Percentiles rank a stretch among this genome's conserved stretches.
These are phyloP conservation scores for Leptodontidium sp. DNA, from an alignment of 2,329 filamentous ascomycete species.

Conservation along the genomic window DNA sequence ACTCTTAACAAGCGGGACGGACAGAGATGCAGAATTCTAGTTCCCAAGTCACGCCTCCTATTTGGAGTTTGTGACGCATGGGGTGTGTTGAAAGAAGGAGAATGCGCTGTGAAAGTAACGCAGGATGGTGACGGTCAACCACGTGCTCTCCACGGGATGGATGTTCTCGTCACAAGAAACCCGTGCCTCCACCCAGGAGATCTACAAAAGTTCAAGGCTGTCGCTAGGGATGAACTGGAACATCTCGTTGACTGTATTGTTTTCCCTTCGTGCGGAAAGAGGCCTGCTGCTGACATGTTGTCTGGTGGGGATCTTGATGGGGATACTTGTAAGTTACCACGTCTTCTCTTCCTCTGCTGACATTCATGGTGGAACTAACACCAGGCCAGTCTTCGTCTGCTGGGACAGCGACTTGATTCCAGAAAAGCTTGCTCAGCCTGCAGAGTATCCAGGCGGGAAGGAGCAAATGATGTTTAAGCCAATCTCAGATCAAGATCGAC, in stretches of 20 bases:
- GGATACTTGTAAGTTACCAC: not conserved
- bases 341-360: not conserved
- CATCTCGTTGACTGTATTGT: conserved; percentile 16
- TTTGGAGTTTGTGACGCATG: conserved; percentile 19
- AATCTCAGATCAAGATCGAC: conserved; percentile 12
- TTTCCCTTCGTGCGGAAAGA: conserved; percentile 1
- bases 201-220: conserved; percentile 15
- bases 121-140: conserved; percentile 12
- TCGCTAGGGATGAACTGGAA: not conserved
- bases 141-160: conserved; percentile 5
- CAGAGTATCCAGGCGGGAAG: conserved; percentile 9
- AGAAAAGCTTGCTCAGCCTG: conserved; percentile 4
- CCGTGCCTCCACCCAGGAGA: conserved; percentile 16
- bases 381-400: conserved; percentile 4
- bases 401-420: conserved; percentile 16
- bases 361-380: not conserved
- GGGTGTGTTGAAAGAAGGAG: conserved; percentile 8
- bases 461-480: conserved; percentile 4
- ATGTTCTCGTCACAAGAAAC: conserved; percentile 11
- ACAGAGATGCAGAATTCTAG: conserved; percentile 9
- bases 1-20: conserved; percentile 9
- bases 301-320: conserved; percentile 13
- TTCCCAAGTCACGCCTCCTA: conserved; percentile 2
- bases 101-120: conserved; percentile 14
- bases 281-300: conserved; percentile 5